These are phyloP conservation scores for Rosa rugosa DNA, from an alignment of 306 rosid genomes.

Conservation along the genomic window DNA sequence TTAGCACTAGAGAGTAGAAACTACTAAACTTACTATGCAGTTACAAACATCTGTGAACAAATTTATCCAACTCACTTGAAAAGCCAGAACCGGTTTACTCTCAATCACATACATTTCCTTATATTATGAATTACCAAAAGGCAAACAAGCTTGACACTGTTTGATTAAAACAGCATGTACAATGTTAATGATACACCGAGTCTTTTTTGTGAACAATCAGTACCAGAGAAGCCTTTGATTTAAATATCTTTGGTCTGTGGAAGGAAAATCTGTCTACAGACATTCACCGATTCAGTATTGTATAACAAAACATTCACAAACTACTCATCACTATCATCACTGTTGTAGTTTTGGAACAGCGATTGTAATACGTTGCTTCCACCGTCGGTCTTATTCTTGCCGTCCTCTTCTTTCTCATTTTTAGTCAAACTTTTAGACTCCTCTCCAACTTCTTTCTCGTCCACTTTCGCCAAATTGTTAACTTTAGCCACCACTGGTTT, in stretches of 20 bases:
- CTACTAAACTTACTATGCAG: neutral
- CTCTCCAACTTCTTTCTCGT: constrained; percentile 31
- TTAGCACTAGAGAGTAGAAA: neutral
- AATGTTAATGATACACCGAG: neutral
- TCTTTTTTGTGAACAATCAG: neutral
- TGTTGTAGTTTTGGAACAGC: constrained; percentile 54
- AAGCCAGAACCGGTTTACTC: neutral
- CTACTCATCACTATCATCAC: constrained; percentile 47
- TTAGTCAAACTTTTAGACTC: neutral
- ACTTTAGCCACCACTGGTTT: constrained; percentile 39
- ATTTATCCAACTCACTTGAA: neutral
- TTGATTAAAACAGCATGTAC: neutral
- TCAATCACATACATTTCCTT: neutral
- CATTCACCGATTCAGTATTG: neutral
- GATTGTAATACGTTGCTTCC: constrained; percentile 36
- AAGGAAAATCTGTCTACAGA: neutral
- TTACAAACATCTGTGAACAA: neutral
- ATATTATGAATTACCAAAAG: neutral
- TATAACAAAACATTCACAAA: neutral
- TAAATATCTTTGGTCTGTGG: neutral
- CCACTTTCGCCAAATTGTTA: constrained; percentile 24
- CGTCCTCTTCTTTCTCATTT: constrained; percentile 30
- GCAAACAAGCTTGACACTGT: neutral
- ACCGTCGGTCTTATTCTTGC: constrained; percentile 19
- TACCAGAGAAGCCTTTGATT: neutral